phyloP scores from a whole-genome alignment of 345 rosid species.

The Combretum micranthum region DNA sequence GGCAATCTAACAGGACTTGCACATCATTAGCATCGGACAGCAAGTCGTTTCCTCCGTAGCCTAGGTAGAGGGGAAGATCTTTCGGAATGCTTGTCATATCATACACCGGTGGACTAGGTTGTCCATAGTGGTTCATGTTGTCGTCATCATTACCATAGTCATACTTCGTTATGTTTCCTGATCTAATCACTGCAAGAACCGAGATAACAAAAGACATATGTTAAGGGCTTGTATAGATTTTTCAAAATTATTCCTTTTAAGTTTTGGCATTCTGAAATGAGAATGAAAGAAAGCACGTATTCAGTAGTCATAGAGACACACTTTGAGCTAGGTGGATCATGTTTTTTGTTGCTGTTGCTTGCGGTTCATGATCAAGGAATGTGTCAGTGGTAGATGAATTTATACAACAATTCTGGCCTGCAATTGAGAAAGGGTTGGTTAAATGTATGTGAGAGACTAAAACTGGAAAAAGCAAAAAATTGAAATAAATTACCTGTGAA shows the following conservation, averaged over 20 bases:
- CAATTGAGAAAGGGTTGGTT: not conserved
- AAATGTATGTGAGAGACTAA: too few relatives aligned
- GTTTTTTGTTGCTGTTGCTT: conserved; percentile 33
- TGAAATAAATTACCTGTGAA: conserved; percentile 23
- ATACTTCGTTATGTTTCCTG: conserved; percentile 36
- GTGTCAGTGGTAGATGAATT: conserved; percentile 17
- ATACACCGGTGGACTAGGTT: conserved; percentile 44
- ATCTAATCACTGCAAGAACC: conserved; percentile 28
- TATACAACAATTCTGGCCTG: conserved; percentile 31
- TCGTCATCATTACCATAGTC: conserved; percentile 30
- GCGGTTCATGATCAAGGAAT: conserved; percentile 22
- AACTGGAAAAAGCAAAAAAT: not conserved
- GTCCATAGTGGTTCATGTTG: conserved; percentile 41
- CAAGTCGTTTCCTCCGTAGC: conserved; percentile 40
- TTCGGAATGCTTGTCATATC: conserved; percentile 37
- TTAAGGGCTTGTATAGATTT: too few relatives aligned
- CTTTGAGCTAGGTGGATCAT: conserved; percentile 36
- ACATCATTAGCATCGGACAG: conserved; percentile 39
- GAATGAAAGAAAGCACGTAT: not conserved
- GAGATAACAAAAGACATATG: not conserved
- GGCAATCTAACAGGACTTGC: conserved; percentile 20
- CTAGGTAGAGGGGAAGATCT: conserved; percentile 35
- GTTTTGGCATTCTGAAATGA: not conserved
- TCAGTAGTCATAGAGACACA: not conserved
- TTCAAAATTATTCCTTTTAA: not conserved